These are phyloP conservation scores for Skeletonema marinoi DNA, from an alignment of 108 stramenopile species.

Conservation along the genomic window DNA sequence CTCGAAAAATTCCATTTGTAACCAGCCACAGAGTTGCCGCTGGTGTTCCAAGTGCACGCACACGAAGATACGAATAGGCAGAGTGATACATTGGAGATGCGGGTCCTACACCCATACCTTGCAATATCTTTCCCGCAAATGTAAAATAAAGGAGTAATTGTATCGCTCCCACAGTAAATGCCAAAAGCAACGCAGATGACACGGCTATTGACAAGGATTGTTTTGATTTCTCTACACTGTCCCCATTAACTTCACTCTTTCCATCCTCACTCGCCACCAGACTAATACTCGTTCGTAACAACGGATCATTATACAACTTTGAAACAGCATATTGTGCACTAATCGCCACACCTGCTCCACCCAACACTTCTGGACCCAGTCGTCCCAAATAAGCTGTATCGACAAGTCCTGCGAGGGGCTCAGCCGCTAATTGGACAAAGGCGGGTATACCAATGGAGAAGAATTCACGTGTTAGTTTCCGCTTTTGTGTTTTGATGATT, in stretches of 20 bases:
- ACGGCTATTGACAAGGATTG: constrained; percentile 75
- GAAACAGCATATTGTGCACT: constrained; percentile 89
- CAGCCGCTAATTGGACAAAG: constrained; percentile 89
- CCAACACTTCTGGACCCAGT: constrained; percentile 85
- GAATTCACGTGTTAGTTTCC: constrained; percentile 77
- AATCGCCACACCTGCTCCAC: constrained; percentile 93
- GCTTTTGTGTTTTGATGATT: constrained; percentile 15
- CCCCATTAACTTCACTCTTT: constrained; percentile 20
- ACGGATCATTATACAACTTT: constrained; percentile 93
- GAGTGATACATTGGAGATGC: constrained; percentile 78
- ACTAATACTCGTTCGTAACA: constrained; percentile 86
- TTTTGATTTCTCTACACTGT: constrained; percentile 3
- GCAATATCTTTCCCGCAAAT: constrained; percentile 61
- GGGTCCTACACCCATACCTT: constrained; percentile 75
- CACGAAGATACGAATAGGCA: constrained; percentile 79
- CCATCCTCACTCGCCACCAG: constrained; percentile 89
- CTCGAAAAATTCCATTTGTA: constrained; percentile 93
- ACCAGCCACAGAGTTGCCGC: constrained; percentile 93
- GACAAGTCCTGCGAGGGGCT: constrained; percentile 90
- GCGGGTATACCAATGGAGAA: constrained; percentile 86
- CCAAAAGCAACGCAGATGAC: constrained; percentile 83
- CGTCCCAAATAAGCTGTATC: constrained; percentile 89
- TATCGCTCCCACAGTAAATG: constrained; percentile 75
- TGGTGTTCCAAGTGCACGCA: constrained; percentile 86
- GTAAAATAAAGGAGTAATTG: constrained; percentile 79